Conservation (phyloP, 495 filamentous ascomycete species). For the Neurospora sp. region DNA sequence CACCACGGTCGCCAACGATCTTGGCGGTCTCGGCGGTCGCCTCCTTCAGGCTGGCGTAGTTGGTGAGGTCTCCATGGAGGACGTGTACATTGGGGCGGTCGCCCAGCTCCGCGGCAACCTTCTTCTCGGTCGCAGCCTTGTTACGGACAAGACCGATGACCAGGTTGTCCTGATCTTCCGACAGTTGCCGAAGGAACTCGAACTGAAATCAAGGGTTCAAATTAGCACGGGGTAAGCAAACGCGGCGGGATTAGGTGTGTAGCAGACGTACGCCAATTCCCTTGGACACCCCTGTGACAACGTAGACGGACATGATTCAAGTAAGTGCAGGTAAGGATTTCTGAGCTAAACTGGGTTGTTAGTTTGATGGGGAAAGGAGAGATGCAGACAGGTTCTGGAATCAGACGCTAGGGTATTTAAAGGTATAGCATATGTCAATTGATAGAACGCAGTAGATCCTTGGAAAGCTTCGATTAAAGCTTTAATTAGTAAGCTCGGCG, state of each 20-base stretch:
- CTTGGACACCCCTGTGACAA: constrained; percentile 14
- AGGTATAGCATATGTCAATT: not conserved
- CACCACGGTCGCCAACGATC: constrained; percentile 27
- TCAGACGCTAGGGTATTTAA: not conserved
- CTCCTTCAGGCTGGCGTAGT: constrained; percentile 17
- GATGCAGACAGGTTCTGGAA: not conserved
- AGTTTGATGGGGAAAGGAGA: not conserved
- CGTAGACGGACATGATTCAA: constrained; percentile 4
- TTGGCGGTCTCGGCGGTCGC: constrained; percentile 19
- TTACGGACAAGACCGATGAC: constrained; percentile 29
- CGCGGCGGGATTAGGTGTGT: not conserved
- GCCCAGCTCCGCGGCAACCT: constrained; percentile 14
- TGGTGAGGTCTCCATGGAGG: constrained; percentile 28
- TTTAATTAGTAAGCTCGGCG: constrained; percentile 1
- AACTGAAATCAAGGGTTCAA: constrained; percentile 5
- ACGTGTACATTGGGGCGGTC: constrained; percentile 28
- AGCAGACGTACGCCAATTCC: constrained; percentile 14
- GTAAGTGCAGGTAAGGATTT: not conserved
- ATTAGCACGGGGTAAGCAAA: not conserved
- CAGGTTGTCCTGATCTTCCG: constrained; percentile 12
- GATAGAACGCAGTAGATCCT: not conserved
- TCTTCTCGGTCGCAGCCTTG: constrained; percentile 19
- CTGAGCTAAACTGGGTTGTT: not conserved
- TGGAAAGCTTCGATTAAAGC: not conserved
- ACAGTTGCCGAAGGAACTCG: constrained; percentile 20